Evolutionary conservation across 2,329 filamentous ascomycete genomes (phyloP).

Genomic region (Sordariomycetes sp.): DNA sequence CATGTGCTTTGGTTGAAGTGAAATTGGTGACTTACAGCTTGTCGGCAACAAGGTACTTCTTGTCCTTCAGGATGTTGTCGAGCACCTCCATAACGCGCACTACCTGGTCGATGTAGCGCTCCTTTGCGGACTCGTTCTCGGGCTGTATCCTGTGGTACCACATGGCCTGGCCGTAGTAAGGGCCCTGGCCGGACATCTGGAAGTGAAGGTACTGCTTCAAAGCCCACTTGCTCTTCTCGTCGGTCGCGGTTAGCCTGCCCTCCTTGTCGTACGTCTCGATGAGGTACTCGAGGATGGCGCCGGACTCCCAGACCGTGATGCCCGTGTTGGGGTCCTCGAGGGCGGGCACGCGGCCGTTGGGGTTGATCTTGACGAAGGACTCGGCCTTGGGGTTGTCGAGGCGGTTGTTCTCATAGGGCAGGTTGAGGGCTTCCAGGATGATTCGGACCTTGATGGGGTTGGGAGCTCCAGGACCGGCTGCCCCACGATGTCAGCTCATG

Average conservation of each 20-base stretch:
- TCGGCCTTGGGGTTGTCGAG: slow-evolving; percentile 11
- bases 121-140: neutral
- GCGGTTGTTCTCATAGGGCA: slow-evolving; percentile 13
- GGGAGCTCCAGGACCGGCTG: slow-evolving; percentile 8
- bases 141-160: slow-evolving; percentile 20
- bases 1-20: neutral
- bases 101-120: slow-evolving; percentile 1
- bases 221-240: slow-evolving; percentile 1
- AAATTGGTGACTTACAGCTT: slow-evolving; percentile 14
- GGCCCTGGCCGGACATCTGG: slow-evolving; percentile 31
- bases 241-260: slow-evolving; percentile 7
- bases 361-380: slow-evolving; percentile 17
- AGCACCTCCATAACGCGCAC: slow-evolving; percentile 1
- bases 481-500: slow-evolving; percentile 9
- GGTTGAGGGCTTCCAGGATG: slow-evolving; percentile 13
- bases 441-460: slow-evolving; percentile 10
- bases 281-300: slow-evolving; percentile 16
- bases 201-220: slow-evolving; percentile 25
- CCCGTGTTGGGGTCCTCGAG: slow-evolving; percentile 23
- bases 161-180: slow-evolving; percentile 30
- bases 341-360: slow-evolving; percentile 22
- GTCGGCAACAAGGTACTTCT: slow-evolving; percentile 22
- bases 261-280: slow-evolving; percentile 15
- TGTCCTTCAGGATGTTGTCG: slow-evolving; percentile 17
- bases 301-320: slow-evolving; percentile 20